Conservation (phyloP, 169 alveolate genomes). For the Neospora caninum region DNA sequence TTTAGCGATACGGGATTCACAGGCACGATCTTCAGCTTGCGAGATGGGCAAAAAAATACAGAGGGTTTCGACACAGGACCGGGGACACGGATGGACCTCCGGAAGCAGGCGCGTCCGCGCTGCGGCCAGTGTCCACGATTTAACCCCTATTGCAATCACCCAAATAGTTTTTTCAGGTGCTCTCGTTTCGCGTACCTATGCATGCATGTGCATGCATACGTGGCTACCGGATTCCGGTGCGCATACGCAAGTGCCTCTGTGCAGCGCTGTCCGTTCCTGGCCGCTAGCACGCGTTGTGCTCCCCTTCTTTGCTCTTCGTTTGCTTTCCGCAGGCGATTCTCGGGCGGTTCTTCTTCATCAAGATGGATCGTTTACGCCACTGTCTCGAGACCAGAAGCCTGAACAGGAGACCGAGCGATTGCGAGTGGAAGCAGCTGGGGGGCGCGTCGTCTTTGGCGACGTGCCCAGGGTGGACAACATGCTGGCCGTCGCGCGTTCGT, state of each 20-base stretch:
- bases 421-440: conserved; percentile 14
- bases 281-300: too few species aligned
- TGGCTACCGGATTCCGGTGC: too few species aligned
- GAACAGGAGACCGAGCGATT: not conserved
- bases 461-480: conserved; percentile 32
- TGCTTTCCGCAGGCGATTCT: conserved; percentile 21
- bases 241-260: not conserved
- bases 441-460: not conserved
- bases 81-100: too few species aligned
- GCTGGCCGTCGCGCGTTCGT: conserved; percentile 44
- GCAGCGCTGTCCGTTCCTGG: not conserved
- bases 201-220: not conserved
- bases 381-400: not conserved
- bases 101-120: too few species aligned
- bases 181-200: not conserved
- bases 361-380: not conserved
- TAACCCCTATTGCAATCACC: too few species aligned
- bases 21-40: too few species aligned
- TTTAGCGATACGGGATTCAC: too few species aligned
- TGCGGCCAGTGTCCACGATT: too few species aligned
- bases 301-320: too few species aligned
- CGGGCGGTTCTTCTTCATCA: not conserved
- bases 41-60: too few species aligned
- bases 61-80: too few species aligned
- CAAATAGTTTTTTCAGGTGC: not conserved